These are phyloP conservation scores for Stromatinia cepivora DNA, from an alignment of 2,329 filamentous ascomycete species.

Conservation along the genomic window DNA sequence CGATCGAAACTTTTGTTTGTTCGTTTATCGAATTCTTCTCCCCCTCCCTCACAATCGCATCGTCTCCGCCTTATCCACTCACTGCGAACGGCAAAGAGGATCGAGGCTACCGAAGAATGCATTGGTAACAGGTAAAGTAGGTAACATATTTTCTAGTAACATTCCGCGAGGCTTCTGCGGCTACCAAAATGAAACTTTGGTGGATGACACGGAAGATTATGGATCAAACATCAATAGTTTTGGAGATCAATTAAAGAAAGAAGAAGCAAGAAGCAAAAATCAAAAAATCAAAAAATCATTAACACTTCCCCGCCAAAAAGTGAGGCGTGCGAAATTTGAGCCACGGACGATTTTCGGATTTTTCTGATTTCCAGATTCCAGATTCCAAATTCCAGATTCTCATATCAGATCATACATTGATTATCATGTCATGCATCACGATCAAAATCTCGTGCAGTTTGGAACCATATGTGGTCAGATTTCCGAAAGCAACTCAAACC, in stretches of 20 bases:
- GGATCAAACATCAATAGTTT: constrained; percentile 23
- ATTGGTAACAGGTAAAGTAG: not conserved
- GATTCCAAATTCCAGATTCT: not conserved
- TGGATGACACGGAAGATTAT: constrained; percentile 9
- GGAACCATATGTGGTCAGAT: not conserved
- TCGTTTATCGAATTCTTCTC: not conserved
- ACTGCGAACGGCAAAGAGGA: constrained; percentile 8
- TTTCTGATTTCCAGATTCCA: not conserved
- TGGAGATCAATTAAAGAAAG: constrained; percentile 8
- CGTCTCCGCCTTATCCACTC: not conserved
- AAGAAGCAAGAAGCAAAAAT: not conserved
- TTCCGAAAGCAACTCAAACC: not conserved
- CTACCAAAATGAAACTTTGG: constrained; percentile 13
- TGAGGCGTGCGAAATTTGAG: constrained; percentile 16
- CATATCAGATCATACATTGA: not conserved
- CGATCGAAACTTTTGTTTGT: not conserved
- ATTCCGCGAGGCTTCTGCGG: not conserved
- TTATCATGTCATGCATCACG: not conserved
- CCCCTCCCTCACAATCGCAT: not conserved
- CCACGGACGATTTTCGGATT: constrained; percentile 1
- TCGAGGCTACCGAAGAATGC: constrained; percentile 14
- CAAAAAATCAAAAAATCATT: not conserved
- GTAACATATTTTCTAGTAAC: not conserved
- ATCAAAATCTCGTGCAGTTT: not conserved
- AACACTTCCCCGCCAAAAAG: not conserved